Evolutionary conservation across 2,329 filamentous ascomycete species (phyloP), one percentile per base, ranked within the genome.

Genomic region (Lachnellula occidentalis): DNA sequence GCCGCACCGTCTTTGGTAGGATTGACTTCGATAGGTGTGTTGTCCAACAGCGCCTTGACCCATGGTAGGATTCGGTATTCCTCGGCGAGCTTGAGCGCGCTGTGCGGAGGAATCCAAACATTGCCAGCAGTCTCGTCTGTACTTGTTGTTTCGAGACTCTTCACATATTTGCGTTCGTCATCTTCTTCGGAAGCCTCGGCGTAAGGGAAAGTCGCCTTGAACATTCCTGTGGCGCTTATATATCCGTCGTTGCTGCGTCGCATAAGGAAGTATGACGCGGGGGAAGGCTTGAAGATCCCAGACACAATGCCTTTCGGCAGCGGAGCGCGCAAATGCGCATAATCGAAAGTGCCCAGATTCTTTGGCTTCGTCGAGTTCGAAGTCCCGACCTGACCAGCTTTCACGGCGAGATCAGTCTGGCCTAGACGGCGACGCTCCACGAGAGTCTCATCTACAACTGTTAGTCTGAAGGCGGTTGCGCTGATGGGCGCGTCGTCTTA

Each of bases 201-300:
- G 72, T 87, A 91, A 7, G 89, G 89, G 67, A 92, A 95, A 2
- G 88, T 88, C 34, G 88, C 90, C 75, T 94, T 94, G 79, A 92
- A 95, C 89, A 95, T 92, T 72, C 90, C 90, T 5, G 89, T 94
- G 11, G 89, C 88, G 61, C 88, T 92, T 55, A 95, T 83, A 71
- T 82, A 94, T 58, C 90, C 90, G 69, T 95, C 90, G 68, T 83
- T 83, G 72, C 89, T 92, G 64, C 89, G 86, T 72, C 90, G 86
- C 89, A 99, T 99, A 64, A 99, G 76, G 72, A 97, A 99, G 74
- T 99, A 99, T 63, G 90, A 94, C 70, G 90, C 90, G 5, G 94
- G 92, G 9, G 74, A 71, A 56, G 85, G 86, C 67, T 89, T 87
- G 77, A 97, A 97, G 66, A 99, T 95, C 68, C 94, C 94, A 5